These are phyloP conservation scores for Vigna hirtella DNA, from an alignment of 306 rosid species.

Conservation along the genomic window DNA sequence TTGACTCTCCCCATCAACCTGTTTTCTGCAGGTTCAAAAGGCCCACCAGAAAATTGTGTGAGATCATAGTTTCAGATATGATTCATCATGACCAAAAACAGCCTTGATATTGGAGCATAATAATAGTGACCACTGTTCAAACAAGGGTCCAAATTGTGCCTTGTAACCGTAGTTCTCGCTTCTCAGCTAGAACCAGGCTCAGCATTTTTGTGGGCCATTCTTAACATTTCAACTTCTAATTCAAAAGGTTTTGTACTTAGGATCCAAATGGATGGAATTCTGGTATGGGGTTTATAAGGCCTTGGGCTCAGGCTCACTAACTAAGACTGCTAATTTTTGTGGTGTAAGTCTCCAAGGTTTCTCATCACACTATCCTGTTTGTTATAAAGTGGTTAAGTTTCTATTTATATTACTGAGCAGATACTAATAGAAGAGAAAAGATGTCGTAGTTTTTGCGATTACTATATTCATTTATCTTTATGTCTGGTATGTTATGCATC, in stretches of 20 bases:
- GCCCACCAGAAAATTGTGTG: slow-evolving; percentile 1
- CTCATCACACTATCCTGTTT: background rate
- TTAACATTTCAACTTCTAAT: background rate
- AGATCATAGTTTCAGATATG: slow-evolving; percentile 20
- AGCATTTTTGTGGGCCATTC: background rate
- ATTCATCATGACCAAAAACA: background rate
- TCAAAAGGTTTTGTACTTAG: background rate
- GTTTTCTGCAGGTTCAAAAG: slow-evolving; percentile 64
- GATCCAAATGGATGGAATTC: background rate
- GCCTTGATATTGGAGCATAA: background rate
- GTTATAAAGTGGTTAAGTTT: background rate
- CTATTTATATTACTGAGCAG: too few species aligned
- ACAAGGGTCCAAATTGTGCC: background rate
- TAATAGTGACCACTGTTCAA: background rate
- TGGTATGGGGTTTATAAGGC: background rate
- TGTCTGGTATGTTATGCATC: too few species aligned
- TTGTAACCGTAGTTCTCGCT: background rate
- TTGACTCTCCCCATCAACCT: slow-evolving; percentile 86
- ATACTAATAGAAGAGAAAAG: too few species aligned
- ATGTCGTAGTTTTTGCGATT: too few species aligned
- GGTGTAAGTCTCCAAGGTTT: background rate
- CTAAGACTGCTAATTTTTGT: background rate
- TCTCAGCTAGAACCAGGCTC: background rate
- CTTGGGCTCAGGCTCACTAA: background rate
- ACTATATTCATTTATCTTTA: too few species aligned